These are phyloP conservation scores for Solanum virginianum DNA, from an alignment of 257 asterid species.

Conservation along the genomic window DNA sequence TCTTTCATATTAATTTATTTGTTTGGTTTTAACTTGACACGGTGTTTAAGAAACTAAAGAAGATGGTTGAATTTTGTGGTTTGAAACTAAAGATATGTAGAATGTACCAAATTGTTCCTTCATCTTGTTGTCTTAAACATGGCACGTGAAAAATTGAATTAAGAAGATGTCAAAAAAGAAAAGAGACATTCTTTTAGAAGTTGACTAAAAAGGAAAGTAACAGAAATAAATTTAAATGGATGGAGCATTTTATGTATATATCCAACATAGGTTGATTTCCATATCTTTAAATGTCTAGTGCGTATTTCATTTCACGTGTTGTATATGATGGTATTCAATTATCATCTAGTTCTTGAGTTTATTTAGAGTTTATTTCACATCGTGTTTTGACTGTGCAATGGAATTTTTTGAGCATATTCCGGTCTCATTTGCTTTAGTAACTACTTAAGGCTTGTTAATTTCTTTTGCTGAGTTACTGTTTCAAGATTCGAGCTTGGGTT, in stretches of 20 bases:
- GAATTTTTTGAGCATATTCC: neutral
- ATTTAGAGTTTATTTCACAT: neutral
- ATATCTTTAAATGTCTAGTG: neutral
- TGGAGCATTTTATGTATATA: neutral
- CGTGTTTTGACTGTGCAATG: neutral
- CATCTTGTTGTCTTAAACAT: too few relatives aligned
- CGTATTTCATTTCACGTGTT: neutral
- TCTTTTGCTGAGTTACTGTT: neutral
- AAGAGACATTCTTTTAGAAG: neutral
- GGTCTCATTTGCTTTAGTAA: neutral
- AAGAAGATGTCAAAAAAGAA: neutral
- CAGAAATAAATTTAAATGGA: neutral
- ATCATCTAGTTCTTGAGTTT: neutral
- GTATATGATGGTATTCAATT: neutral
- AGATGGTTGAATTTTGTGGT: neutral
- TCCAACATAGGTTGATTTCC: neutral
- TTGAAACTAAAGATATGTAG: too few relatives aligned
- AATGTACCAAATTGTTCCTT: too few relatives aligned
- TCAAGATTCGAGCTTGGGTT: neutral
- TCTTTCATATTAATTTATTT: neutral
- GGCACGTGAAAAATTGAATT: neutral
- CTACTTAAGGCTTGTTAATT: neutral
- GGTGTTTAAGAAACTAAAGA: neutral
- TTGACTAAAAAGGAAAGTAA: neutral
- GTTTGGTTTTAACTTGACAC: neutral